A percentile compares a stretch with the other conserved stretches of the same genome.
Conservation (phyloP, 73 alveolate species). For the Blepharisma japonicum region DNA sequence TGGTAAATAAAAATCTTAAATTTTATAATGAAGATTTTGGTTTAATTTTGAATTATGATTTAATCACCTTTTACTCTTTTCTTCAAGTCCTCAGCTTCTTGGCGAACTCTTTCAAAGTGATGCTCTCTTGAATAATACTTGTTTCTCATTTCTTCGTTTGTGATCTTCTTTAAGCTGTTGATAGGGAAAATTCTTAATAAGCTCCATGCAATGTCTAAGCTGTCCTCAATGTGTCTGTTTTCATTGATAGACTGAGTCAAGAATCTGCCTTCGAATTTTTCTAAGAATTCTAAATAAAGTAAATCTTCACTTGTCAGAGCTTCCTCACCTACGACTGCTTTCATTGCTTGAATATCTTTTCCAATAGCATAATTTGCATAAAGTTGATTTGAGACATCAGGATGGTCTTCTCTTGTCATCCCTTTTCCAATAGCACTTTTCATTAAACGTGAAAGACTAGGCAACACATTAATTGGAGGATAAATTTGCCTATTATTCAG, state of each 20-base stretch:
- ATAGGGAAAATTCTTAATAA: constrained; percentile 96
- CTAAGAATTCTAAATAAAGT: constrained; percentile 91
- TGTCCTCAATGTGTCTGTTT: constrained; percentile 88
- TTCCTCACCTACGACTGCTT: constrained; percentile 99
- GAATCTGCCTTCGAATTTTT: constrained; percentile 91
- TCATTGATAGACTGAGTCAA: constrained; percentile 76
- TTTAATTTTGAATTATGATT: no score
- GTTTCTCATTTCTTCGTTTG: background rate
- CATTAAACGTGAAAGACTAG: constrained; percentile 98
- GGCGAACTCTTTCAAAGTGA: no score
- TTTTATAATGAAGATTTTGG: no score
- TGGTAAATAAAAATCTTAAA: no score
- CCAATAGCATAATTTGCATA: constrained; percentile 99
- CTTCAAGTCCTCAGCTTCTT: no score
- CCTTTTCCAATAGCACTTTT: constrained; percentile 99
- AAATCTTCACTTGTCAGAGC: constrained; percentile 91
- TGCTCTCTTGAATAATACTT: background rate
- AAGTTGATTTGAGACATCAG: constrained; percentile 98
- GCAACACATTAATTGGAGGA: constrained; percentile 99
- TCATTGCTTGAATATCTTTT: constrained; percentile 99
- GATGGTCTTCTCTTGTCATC: constrained; percentile 99
- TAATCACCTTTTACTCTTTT: no score
- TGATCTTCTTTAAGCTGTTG: constrained; percentile 82
- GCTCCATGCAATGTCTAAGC: constrained; percentile 94
- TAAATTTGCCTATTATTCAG: constrained; percentile 97